Percentiles rank a stretch among this genome's conserved stretches.
These are phyloP conservation scores for Metschnikowia hibisci DNA, from an alignment of 805 yeast genomes.

Conservation along the genomic window DNA sequence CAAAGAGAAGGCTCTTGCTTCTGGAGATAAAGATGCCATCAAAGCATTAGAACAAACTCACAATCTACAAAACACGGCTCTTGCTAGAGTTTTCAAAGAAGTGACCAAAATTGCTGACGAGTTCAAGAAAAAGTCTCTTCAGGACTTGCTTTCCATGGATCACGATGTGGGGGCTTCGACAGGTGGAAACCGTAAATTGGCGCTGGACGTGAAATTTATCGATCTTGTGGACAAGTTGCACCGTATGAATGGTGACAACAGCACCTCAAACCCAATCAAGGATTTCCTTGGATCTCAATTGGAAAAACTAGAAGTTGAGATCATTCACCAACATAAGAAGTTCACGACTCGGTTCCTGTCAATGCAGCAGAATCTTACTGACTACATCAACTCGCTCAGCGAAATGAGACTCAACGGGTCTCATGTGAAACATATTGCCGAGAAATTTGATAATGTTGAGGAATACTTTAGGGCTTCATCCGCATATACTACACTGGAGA, in stretches of 20 bases:
- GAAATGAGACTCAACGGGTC: conserved; percentile 34
- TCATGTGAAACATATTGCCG: conserved; percentile 34
- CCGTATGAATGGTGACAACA: conserved; percentile 25
- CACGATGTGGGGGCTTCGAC: conserved; percentile 23
- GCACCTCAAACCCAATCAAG: conserved; percentile 27
- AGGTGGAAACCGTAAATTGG: conserved; percentile 9
- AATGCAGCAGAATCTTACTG: conserved; percentile 36
- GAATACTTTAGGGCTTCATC: conserved; percentile 32
- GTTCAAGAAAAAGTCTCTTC: conserved; percentile 32
- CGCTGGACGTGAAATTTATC: conserved; percentile 31
- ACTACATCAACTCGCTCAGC: conserved; percentile 32
- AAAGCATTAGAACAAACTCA: conserved; percentile 23
- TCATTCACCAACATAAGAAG: conserved; percentile 34
- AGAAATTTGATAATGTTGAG: conserved; percentile 35
- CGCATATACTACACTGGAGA: conserved; percentile 20
- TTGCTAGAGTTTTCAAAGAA: conserved; percentile 28
- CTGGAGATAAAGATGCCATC: conserved; percentile 8
- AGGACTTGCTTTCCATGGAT: conserved; percentile 37
- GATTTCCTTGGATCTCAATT: conserved; percentile 36
- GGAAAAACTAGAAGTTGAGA: conserved; percentile 27
- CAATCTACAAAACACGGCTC: conserved; percentile 26
- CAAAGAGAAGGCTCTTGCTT: conserved; percentile 7
- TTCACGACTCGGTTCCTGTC: conserved; percentile 32
- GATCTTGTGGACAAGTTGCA: conserved; percentile 38
- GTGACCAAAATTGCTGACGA: conserved; percentile 32